These are phyloP conservation scores for Fusarium continuum DNA, from an alignment of 2,329 filamentous ascomycete species.

Conservation along the genomic window DNA sequence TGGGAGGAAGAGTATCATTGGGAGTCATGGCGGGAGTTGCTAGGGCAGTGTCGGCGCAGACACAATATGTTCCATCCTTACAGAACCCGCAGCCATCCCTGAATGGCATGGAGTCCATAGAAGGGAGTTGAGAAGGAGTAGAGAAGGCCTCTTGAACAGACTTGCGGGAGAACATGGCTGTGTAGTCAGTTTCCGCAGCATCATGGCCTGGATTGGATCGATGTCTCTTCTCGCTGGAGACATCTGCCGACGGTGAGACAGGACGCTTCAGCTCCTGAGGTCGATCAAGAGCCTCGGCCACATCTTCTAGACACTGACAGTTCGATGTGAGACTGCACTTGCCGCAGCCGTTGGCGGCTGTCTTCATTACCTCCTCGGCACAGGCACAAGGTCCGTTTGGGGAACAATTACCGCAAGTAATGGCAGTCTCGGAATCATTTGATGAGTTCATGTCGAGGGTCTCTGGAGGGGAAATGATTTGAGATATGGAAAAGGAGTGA, in stretches of 20 bases:
- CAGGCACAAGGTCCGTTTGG: slow-evolving; percentile 65
- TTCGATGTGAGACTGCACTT: slow-evolving; percentile 70
- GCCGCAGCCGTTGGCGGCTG: slow-evolving; percentile 67
- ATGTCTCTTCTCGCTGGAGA: slow-evolving; percentile 64
- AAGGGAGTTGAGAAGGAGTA: slow-evolving; percentile 49
- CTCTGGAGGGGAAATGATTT: slow-evolving; percentile 66
- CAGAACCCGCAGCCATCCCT: slow-evolving; percentile 84
- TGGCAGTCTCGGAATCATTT: slow-evolving; percentile 45
- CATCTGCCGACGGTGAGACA: slow-evolving; percentile 54
- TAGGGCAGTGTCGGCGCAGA: slow-evolving; percentile 73
- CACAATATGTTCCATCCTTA: slow-evolving; percentile 81
- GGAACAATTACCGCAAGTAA: slow-evolving; percentile 66
- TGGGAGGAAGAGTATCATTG: slow-evolving; percentile 53
- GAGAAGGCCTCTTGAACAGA: slow-evolving; percentile 43
- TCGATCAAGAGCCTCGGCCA: slow-evolving; percentile 58
- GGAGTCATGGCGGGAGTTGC: slow-evolving; percentile 53
- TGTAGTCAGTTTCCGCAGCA: slow-evolving; percentile 78
- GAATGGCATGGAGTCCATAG: slow-evolving; percentile 53
- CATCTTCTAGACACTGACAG: slow-evolving; percentile 72
- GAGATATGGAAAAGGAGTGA: slow-evolving; percentile 63
- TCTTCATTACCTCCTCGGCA: slow-evolving; percentile 65
- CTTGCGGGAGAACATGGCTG: slow-evolving; percentile 67
- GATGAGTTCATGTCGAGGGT: slow-evolving; percentile 46
- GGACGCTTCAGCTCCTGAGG: slow-evolving; percentile 58
- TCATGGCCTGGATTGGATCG: slow-evolving; percentile 63